Evolutionary conservation across 768 basidiomycete genomes (phyloP).

Genomic region (Leccinum disarticulatum): DNA sequence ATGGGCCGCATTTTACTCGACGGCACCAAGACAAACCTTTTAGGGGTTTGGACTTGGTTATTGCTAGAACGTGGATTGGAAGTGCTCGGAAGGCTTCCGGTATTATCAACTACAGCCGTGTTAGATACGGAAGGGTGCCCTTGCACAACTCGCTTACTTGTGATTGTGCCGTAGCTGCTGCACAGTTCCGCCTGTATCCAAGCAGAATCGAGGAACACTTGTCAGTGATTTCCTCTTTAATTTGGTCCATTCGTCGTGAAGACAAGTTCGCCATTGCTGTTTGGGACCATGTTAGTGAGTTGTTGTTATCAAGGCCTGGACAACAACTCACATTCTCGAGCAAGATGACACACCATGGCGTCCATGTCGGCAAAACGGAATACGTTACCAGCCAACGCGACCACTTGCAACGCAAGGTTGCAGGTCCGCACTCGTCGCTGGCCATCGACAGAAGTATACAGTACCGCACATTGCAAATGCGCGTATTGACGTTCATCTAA

Average conservation of each 20-base stretch:
- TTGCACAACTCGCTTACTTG: constrained; percentile 54
- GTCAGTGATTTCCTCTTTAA: constrained; percentile 84
- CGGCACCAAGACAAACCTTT: constrained; percentile 60
- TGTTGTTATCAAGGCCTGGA: neutral
- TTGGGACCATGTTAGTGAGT: neutral
- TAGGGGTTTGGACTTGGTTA: constrained; percentile 89
- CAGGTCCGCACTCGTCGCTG: constrained; percentile 80
- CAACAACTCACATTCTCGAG: constrained; percentile 67
- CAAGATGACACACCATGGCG: constrained; percentile 66
- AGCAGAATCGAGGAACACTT: constrained; percentile 77
- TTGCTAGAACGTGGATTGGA: constrained; percentile 75
- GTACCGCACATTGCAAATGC: constrained; percentile 80
- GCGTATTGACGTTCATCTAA: constrained; percentile 73
- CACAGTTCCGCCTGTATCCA: constrained; percentile 88
- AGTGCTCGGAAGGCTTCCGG: constrained; percentile 91
- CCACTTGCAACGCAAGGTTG: constrained; percentile 84
- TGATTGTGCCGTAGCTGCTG: constrained; percentile 67
- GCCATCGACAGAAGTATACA: constrained; percentile 81
- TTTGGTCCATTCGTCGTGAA: constrained; percentile 61
- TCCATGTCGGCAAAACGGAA: constrained; percentile 93
- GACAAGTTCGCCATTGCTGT: constrained; percentile 70
- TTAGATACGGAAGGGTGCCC: constrained; percentile 7
- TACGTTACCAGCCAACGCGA: constrained; percentile 83
- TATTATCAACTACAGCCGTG: constrained; percentile 69
- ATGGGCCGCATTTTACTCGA: constrained; percentile 7